Evolutionary conservation across 2,329 filamentous ascomycete genomes (phyloP), one percentile per base, ranked within the genome.

Genomic region (Apiospora pterosperma): DNA sequence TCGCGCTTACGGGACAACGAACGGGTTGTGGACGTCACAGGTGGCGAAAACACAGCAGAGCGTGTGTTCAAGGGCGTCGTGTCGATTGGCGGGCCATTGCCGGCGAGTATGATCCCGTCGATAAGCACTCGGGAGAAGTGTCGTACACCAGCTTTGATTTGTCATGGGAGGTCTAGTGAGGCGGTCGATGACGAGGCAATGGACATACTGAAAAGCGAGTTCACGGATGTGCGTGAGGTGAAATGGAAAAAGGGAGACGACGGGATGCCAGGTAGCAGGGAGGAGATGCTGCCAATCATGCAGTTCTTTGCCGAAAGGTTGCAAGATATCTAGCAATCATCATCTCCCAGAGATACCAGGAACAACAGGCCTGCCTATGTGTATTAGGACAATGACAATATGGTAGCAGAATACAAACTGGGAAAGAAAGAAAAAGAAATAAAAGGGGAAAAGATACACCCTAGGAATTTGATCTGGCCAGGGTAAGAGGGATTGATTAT

Each of bases 281-380:
- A 96, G 12, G 94, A 98, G 82, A 94, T 96, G 85, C 74, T 94
- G 72, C 93, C 94, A 0, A 85, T 97, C 66, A 97, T 97, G 93
- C 87, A 90, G 73, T 97, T 90, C 71, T 85, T 93, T 71, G 89
- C 90, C 0, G 84, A 90, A 61, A 84, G 90, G 71, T 76, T 96
- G 34, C 34, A 60, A 39, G 23, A 38, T 25, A 21, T 39, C 16
- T 23, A 25, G n/a, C 8, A 25, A 16, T 39, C 11, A 4, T 23
- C 58, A 38, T 21, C 12, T 12, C 19, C 10, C 8, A 3, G 16
- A 23, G 21, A 10, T 19, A 31, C 14, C 5, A 19, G 31, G 1
- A 19, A 42, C 23, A 44, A 14, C 7, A 25, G 14, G 5, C 11
- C n/a, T n/a, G n/a, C n/a, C n/a, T n/a, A n/a, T n/a, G n/a, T n/a